These are phyloP conservation scores for Dioscorea cayenensis DNA, from an alignment of 116 monocot genomes.

Conservation along the genomic window DNA sequence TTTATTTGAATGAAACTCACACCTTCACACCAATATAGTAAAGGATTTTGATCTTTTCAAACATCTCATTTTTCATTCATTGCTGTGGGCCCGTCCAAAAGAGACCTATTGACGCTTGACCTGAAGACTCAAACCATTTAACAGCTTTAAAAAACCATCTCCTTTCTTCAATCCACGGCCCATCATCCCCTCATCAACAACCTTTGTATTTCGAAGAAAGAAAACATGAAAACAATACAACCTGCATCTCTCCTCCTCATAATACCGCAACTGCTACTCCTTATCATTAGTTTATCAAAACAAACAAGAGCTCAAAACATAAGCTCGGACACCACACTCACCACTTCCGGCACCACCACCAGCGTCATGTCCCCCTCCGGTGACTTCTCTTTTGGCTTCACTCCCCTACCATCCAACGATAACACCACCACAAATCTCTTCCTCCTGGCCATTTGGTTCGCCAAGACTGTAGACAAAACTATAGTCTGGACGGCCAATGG, in stretches of 20 bases:
- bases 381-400: slow-evolving; percentile 54
- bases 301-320: slow-evolving; percentile 15
- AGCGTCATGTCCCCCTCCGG: slow-evolving; percentile 38
- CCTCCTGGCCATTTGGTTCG: slow-evolving; percentile 35
- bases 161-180: no score
- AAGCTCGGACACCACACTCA: slow-evolving; percentile 22
- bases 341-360: slow-evolving; percentile 5
- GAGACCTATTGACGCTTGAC: no score
- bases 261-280: background rate
- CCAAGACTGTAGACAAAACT: slow-evolving; percentile 19
- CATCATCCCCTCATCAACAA: no score
- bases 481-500: slow-evolving; percentile 28
- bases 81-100: no score
- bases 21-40: no score
- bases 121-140: no score
- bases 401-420: background rate
- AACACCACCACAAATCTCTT: slow-evolving; percentile 4
- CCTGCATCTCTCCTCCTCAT: background rate
- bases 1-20: no score
- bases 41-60: no score
- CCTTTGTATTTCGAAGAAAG: no score
- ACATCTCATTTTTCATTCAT: no score
- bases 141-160: no score
- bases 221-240: no score
- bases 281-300: background rate